Evolutionary conservation across 805 yeast species (phyloP).

Genomic region (Deakozyma indianensis): DNA sequence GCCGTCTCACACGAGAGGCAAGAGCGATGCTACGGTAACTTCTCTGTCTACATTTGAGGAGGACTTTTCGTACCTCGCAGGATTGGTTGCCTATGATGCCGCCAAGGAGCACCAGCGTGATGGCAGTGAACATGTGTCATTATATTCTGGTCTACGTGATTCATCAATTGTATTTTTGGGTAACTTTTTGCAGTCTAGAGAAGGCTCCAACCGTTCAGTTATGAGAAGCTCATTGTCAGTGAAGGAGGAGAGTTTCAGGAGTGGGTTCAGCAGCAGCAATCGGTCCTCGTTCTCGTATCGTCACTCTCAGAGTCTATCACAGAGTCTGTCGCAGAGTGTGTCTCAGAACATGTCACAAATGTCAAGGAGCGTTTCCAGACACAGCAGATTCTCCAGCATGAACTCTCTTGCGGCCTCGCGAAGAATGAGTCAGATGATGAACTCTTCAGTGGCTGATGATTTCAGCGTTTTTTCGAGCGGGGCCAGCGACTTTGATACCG

Average conservation of each 20-base stretch:
- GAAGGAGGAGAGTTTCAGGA: slow-evolving; percentile 5
- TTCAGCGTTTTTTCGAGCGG: no score
- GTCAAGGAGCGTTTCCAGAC: neutral
- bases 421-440: neutral
- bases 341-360: neutral
- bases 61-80: slow-evolving; percentile 21
- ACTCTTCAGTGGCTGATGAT: neutral
- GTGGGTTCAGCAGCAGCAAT: slow-evolving; percentile 4
- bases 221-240: slow-evolving; percentile 4
- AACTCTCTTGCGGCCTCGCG: neutral
- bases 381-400: neutral
- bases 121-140: slow-evolving; percentile 1
- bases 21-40: slow-evolving; percentile 2
- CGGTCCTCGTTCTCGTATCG: neutral
- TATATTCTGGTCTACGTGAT: slow-evolving; percentile 21
- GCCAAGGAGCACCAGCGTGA: slow-evolving; percentile 3
- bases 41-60: slow-evolving; percentile 7
- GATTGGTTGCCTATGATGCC: slow-evolving; percentile 17
- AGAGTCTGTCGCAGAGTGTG: neutral
- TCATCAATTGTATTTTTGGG: slow-evolving; percentile 20
- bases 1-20: neutral
- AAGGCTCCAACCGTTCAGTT: neutral
- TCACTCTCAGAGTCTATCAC: neutral
- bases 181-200: slow-evolving; percentile 10
- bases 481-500: neutral